Evolutionary conservation across 2,329 filamentous ascomycete genomes (phyloP).

Genomic region (Colletotrichum sp.): DNA sequence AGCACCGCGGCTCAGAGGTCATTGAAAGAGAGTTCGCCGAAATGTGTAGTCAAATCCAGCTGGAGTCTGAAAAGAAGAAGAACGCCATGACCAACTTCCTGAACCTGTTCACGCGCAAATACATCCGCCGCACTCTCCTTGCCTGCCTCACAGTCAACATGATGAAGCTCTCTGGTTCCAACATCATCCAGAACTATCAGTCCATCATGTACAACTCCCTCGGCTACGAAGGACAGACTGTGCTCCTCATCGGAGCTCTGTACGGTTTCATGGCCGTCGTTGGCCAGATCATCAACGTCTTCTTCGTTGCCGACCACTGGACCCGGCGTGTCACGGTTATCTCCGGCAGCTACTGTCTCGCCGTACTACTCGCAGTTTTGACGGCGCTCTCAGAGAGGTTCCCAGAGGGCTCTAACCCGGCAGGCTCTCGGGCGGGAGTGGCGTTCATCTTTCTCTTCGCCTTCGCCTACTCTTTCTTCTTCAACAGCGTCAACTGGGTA

Average conservation of each 20-base stretch:
- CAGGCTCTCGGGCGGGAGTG: constrained; percentile 28
- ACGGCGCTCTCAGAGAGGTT: constrained; percentile 27
- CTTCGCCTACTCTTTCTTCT: constrained; percentile 32
- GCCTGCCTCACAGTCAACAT: constrained; percentile 34
- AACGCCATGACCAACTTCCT: constrained; percentile 6
- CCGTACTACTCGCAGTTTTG: background rate
- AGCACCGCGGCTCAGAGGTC: constrained; percentile 26
- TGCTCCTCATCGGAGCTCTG: constrained; percentile 52
- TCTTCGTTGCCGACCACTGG: constrained; percentile 33
- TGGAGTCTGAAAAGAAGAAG: constrained; percentile 23
- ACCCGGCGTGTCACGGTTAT: constrained; percentile 21
- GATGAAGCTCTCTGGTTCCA: constrained; percentile 28
- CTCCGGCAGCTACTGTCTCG: background rate
- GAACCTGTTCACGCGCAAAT: constrained; percentile 30
- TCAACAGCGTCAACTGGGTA: constrained; percentile 37
- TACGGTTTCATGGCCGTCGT: constrained; percentile 38
- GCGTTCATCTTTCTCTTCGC: constrained; percentile 38
- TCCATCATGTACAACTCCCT: constrained; percentile 43
- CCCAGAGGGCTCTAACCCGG: constrained; percentile 19
- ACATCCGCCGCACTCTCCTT: constrained; percentile 30
- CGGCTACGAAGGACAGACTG: constrained; percentile 51
- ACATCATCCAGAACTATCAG: constrained; percentile 37
- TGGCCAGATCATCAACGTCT: constrained; percentile 32
- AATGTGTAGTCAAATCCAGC: constrained; percentile 28
- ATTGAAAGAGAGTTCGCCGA: constrained; percentile 24